A percentile compares a stretch with the other conserved stretches of the same genome.
These are phyloP conservation scores for Nannizzia gypsea DNA, from an alignment of 2,329 filamentous ascomycete genomes.

Conservation along the genomic window DNA sequence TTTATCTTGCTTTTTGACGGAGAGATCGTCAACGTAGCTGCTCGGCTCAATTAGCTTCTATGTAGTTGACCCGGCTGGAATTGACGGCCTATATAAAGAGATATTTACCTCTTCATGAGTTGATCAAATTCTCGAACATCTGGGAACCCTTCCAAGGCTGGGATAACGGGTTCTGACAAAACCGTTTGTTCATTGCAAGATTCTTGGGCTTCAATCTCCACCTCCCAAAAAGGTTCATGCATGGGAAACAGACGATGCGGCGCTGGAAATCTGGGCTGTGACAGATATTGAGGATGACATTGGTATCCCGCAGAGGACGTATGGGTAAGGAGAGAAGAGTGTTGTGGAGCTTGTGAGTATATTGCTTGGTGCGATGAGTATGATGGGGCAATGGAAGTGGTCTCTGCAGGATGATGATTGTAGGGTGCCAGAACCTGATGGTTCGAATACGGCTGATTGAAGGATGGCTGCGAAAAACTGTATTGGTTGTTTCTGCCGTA, in stretches of 20 bases:
- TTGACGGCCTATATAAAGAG: not conserved
- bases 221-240: slow-evolving; percentile 26
- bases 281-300: slow-evolving; percentile 24
- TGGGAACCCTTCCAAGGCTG: slow-evolving; percentile 35
- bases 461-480: slow-evolving; percentile 19
- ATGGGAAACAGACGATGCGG: slow-evolving; percentile 25
- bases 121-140: slow-evolving; percentile 37
- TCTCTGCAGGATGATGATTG: slow-evolving; percentile 23
- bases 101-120: slow-evolving; percentile 32
- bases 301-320: slow-evolving; percentile 19
- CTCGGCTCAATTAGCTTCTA: not conserved
- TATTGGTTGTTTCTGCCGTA: slow-evolving; percentile 18
- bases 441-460: slow-evolving; percentile 27
- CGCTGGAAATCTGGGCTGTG: slow-evolving; percentile 22
- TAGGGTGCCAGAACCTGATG: slow-evolving; percentile 26
- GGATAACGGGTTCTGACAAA: slow-evolving; percentile 35
- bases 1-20: slow-evolving; percentile 42
- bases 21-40: slow-evolving; percentile 40
- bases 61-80: not conserved
- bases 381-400: slow-evolving; percentile 22
- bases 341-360: slow-evolving; percentile 24
- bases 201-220: slow-evolving; percentile 35
- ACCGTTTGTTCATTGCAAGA: slow-evolving; percentile 33
- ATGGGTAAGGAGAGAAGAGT: slow-evolving; percentile 17
- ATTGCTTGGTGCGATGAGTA: slow-evolving; percentile 25